A percentile compares a stretch with the other conserved stretches of the same genome.
Evolutionary conservation across 768 basidiomycete genomes (phyloP).

Genomic region (Lyophyllum semitale): DNA sequence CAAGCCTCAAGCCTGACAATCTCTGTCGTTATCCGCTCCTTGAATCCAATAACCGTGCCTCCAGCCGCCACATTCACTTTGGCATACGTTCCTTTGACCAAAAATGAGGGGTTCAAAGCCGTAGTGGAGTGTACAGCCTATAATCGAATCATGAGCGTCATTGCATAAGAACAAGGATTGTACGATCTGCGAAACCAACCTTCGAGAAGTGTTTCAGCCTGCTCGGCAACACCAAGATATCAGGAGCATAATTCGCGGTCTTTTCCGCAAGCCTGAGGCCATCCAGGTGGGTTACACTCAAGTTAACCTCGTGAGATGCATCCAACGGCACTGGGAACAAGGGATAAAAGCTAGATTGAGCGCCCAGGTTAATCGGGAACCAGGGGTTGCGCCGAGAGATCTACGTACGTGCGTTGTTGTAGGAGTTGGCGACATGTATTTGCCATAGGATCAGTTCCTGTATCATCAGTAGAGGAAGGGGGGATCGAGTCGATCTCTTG

Average conservation of each 20-base stretch:
- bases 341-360: slow-evolving; percentile 82
- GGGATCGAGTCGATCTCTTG: slow-evolving; percentile 57
- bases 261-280: slow-evolving; percentile 39
- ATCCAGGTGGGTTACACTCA: slow-evolving; percentile 81
- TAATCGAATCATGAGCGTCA: background rate
- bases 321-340: slow-evolving; percentile 86
- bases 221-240: slow-evolving; percentile 87
- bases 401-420: slow-evolving; percentile 77
- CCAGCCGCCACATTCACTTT: slow-evolving; percentile 39
- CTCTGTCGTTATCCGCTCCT: slow-evolving; percentile 35
- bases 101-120: slow-evolving; percentile 84
- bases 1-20: slow-evolving; percentile 31
- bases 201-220: slow-evolving; percentile 88
- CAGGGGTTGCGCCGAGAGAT: background rate
- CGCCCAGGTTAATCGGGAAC: background rate
- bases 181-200: slow-evolving; percentile 40
- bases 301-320: slow-evolving; percentile 77
- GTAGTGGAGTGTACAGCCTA: slow-evolving; percentile 78
- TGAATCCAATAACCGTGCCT: slow-evolving; percentile 22
- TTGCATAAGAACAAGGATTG: background rate
- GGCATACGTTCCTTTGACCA: slow-evolving; percentile 62
- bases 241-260: slow-evolving; percentile 58
- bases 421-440: slow-evolving; percentile 78
- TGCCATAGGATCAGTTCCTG: slow-evolving; percentile 72
- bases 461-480: slow-evolving; percentile 40